Evolutionary conservation across 1,284 basidiomycete genomes (phyloP), one percentile per base, ranked within the genome.

Genomic region (Uromyces viciae-fabae): DNA sequence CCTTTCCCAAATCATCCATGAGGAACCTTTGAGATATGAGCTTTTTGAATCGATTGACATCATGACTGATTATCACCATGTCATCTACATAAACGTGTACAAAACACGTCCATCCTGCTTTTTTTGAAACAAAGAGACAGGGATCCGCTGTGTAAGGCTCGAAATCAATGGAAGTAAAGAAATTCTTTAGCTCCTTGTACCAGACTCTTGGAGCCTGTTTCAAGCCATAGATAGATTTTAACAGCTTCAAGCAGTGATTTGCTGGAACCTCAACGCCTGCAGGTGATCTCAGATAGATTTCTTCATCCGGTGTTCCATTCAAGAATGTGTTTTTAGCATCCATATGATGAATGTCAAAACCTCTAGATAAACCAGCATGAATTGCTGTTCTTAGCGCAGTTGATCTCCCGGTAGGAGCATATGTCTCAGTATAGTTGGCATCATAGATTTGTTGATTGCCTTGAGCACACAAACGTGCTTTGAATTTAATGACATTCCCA

Each of bases 71-170:
- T n/a, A 71, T 71, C 14, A 40, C 40, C 43, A 71, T 43, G 68
- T 71, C 36, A 25, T 71, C 68, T 9, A 71, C 36, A 42, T 71
- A 42, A 42, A 71, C 68, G 28, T 71, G 68, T n/a, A 71, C 68
- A 40, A 71, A n/a, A 42, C 33, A 42, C 22, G 17, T 19, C 68
- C 68, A 71, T 14, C 36, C 36, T n/a, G 68, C 36, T 19, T 19
- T 11, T 14, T 42, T 19, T 22, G 68, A 71, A 42, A 71, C 46
- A 25, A 71, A 71, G n/a, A 71, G 40, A 49, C 68, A 43, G 25
- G 36, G 36, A 42, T 71, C 68, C 4, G 40, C 36, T 3, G 68
- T 14, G 46, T 33, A 71, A 25, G 68, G 11, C 15, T 8, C 40
- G 14, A 62, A 62, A 19, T 62, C 17, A 62, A 62, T 62, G 15